Percentiles rank a stretch among this genome's conserved stretches.
These are phyloP conservation scores for Mycena vitilis DNA, from an alignment of 768 basidiomycete species.

Conservation along the genomic window DNA sequence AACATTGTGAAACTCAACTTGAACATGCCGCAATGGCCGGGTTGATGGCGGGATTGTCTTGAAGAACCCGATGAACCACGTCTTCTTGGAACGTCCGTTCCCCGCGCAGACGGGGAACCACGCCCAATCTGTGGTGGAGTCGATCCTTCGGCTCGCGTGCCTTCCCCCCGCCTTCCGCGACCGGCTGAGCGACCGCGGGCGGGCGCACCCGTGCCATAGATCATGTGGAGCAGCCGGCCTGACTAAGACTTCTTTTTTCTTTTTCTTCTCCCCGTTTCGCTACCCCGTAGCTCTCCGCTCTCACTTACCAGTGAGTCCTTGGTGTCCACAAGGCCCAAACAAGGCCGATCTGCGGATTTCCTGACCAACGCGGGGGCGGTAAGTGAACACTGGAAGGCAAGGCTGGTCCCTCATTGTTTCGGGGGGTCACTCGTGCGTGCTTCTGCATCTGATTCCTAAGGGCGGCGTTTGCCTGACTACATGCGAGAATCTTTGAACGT, in stretches of 20 bases:
- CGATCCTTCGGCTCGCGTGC: neutral
- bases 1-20: conserved; percentile 1
- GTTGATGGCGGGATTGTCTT: neutral
- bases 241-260: neutral
- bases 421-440: too few species aligned
- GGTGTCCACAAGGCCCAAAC: neutral
- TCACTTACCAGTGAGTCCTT: conserved; percentile 17
- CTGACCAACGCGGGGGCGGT: too few species aligned
- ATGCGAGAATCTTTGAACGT: too few species aligned
- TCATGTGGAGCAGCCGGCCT: conserved; percentile 2
- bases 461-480: too few species aligned
- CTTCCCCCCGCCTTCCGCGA: neutral
- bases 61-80: neutral
- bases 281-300: conserved; percentile 7
- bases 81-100: neutral
- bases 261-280: conserved; percentile 4
- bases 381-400: too few species aligned
- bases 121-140: neutral
- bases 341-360: too few species aligned
- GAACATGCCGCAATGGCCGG: conserved; percentile 4
- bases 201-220: neutral
- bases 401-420: too few species aligned
- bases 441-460: neutral
- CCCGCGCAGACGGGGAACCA: neutral
- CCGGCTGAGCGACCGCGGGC: neutral